Evolutionary conservation across 1,284 basidiomycete genomes (phyloP), one percentile per base, ranked within the genome.

Genomic region (Moesziomyces sp.): DNA sequence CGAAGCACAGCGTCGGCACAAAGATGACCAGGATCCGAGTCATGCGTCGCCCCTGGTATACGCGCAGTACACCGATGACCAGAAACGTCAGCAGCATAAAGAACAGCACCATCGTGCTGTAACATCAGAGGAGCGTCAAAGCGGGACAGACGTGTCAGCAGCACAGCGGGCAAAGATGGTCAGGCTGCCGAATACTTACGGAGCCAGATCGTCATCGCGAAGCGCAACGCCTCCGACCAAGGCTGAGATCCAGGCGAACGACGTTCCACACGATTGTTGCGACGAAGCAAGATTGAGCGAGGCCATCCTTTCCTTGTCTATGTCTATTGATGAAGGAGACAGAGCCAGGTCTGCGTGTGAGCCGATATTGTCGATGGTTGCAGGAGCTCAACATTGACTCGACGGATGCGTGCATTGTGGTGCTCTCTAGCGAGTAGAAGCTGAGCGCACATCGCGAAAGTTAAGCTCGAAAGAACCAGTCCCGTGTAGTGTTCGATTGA

Each of bases 141-240:
- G 24, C 8, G 26, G 26, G 26, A 8, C 26, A 28, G 6, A 28
- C 6, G 55, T 5, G 26, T 5, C 0, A n/a, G 19, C 10, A 11
- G 19, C 14, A 24, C 2, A 42, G n/a, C 26, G 16, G 11, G 3
- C 11, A 34, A 14, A 13, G 21, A 34, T 34, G 30, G 11, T 13
- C 3, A 34, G 30, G 30, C 9, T 34, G 34, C n/a, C 16, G 14
- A 35, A 28, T 7, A 63, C 71, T 52, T 44, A 74, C 71, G 71
- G 48, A 19, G 71, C 71, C 11, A 74, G 53, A 19, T 74, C 71
- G 19, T 53, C 52, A 14, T 49, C 48, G 3, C 62, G 50, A 9
- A 51, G 58, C 9, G 66, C 50, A 3, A 74, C 38, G 16, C 68
- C 69, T 24, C 77, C 77, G 18, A 66, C 48, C 3, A 74, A 44